A percentile compares a stretch with the other conserved stretches of the same genome.
Conservation (phyloP, 495 filamentous ascomycete species). For the Aspergillus ellipticus region DNA sequence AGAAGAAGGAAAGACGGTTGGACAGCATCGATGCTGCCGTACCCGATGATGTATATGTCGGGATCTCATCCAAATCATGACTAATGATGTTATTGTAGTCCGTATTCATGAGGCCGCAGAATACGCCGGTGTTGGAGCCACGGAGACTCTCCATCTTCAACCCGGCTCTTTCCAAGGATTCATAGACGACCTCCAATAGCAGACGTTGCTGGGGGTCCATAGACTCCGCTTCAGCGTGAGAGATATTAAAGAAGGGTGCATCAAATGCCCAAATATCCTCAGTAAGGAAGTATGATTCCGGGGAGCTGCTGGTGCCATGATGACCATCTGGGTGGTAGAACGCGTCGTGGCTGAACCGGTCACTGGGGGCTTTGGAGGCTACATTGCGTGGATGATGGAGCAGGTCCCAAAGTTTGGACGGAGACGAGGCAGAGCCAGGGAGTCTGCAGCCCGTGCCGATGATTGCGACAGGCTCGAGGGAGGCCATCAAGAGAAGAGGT, state of each 20-base stretch:
- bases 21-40: not conserved
- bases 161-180: not conserved
- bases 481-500: not conserved
- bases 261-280: slow-evolving; percentile 44
- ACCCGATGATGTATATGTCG: not conserved
- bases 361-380: slow-evolving; percentile 12
- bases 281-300: slow-evolving; percentile 35
- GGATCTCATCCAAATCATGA: not conserved
- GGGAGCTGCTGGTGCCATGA: slow-evolving; percentile 21
- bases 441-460: slow-evolving; percentile 28
- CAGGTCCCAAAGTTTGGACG: slow-evolving; percentile 26
- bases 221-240: slow-evolving; percentile 4
- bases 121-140: slow-evolving; percentile 43
- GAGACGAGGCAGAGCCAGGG: slow-evolving; percentile 24
- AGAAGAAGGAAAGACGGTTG: slow-evolving; percentile 3
- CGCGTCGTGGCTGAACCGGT: slow-evolving; percentile 31
- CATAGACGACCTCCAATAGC: slow-evolving; percentile 54
- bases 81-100: slow-evolving; percentile 33
- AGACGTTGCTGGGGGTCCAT: slow-evolving; percentile 49
- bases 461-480: slow-evolving; percentile 30
- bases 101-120: slow-evolving; percentile 35
- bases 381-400: slow-evolving; percentile 25
- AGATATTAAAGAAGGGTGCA: slow-evolving; percentile 12
- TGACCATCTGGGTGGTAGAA: slow-evolving; percentile 23
- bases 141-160: slow-evolving; percentile 27